phyloP scores from a whole-genome alignment of 2,329 filamentous ascomycete species.

The Thelonectria olida region DNA sequence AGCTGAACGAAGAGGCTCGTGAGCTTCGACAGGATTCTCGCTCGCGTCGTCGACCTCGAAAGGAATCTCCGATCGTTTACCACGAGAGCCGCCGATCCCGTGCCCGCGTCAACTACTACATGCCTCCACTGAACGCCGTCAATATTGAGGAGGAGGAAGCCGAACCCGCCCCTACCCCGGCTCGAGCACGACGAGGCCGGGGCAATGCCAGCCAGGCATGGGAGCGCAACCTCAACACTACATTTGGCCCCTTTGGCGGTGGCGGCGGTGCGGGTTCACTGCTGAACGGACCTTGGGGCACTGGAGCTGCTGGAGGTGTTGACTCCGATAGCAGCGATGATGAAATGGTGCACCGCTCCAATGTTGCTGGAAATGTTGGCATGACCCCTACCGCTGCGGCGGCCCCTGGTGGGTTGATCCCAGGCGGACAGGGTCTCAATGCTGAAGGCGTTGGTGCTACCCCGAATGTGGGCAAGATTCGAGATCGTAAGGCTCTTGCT shows the following conservation, averaged over 20 bases:
- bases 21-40: conserved; percentile 67
- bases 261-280: conserved; percentile 77
- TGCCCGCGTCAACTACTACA: conserved; percentile 81
- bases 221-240: conserved; percentile 88
- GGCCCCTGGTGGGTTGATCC: conserved; percentile 56
- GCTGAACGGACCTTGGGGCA: conserved; percentile 78
- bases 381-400: conserved; percentile 66
- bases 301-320: conserved; percentile 77
- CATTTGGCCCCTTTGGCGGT: conserved; percentile 92
- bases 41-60: conserved; percentile 60
- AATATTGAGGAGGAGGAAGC: conserved; percentile 78
- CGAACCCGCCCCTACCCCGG: conserved; percentile 72
- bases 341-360: conserved; percentile 75
- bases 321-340: conserved; percentile 99
- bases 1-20: conserved; percentile 72
- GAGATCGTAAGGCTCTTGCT: conserved; percentile 89
- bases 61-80: conserved; percentile 66
- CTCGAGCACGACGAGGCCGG: conserved; percentile 72
- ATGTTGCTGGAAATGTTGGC: conserved; percentile 66
- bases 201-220: conserved; percentile 67
- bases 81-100: conserved; percentile 65
- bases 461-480: conserved; percentile 91
- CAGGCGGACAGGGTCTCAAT: conserved; percentile 50
- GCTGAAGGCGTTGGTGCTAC: conserved; percentile 60
- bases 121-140: conserved; percentile 71